These are phyloP conservation scores for Polychaeton citri DNA, from an alignment of 2,329 filamentous ascomycete species.

Conservation along the genomic window DNA sequence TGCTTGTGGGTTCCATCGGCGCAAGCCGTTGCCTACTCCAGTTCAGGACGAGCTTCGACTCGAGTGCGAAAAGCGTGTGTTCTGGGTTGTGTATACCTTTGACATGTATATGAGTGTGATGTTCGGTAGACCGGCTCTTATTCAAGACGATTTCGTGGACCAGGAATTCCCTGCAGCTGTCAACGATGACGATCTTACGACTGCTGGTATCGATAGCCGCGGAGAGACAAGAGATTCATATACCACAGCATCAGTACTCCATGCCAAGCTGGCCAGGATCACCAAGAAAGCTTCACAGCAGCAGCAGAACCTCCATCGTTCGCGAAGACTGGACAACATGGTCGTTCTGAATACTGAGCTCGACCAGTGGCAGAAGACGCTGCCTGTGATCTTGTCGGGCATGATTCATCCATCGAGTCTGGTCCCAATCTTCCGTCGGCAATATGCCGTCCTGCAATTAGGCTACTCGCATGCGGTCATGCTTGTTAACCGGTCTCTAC, in stretches of 20 bases:
- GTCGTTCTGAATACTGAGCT: slow-evolving; percentile 10
- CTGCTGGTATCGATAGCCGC: slow-evolving; percentile 7
- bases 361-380: slow-evolving; percentile 29
- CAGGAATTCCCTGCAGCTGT: slow-evolving; percentile 14
- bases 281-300: slow-evolving; percentile 17
- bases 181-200: slow-evolving; percentile 18
- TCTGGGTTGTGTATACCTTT: slow-evolving; percentile 27
- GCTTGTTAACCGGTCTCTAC: slow-evolving; percentile 41
- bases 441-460: slow-evolving; percentile 40
- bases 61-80: slow-evolving; percentile 24
- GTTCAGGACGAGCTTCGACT: slow-evolving; percentile 9
- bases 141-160: slow-evolving; percentile 22
- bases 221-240: slow-evolving; percentile 23
- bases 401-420: slow-evolving; percentile 30
- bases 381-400: slow-evolving; percentile 32
- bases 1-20: slow-evolving; percentile 23
- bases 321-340: slow-evolving; percentile 18
- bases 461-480: slow-evolving; percentile 44
- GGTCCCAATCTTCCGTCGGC: slow-evolving; percentile 38
- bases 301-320: slow-evolving; percentile 7
- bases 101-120: slow-evolving; percentile 28
- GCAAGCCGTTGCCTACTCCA: slow-evolving; percentile 6
- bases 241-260: slow-evolving; percentile 18
- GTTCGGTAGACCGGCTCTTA: slow-evolving; percentile 23
- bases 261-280: slow-evolving; percentile 16